Conservation (phyloP, 2,329 filamentous ascomycete genomes). For the Trichoderma cornu-damae region DNA sequence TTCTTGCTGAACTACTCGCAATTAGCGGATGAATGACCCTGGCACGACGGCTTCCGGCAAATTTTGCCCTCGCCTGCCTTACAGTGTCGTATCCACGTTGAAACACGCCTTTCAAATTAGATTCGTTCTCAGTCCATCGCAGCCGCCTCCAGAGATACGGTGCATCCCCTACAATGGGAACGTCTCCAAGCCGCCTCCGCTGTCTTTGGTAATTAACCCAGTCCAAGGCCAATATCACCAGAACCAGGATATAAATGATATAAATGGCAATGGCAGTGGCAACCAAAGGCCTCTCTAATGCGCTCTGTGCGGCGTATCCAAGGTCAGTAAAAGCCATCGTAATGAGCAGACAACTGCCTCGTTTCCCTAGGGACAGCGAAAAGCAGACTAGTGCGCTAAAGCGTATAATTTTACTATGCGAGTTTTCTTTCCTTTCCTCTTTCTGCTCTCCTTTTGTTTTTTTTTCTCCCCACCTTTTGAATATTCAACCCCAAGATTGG, state of each 20-base stretch:
- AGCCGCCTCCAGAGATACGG: slow-evolving; percentile 14
- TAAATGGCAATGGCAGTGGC: background rate
- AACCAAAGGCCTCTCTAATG: background rate
- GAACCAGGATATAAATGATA: background rate
- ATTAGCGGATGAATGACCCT: background rate
- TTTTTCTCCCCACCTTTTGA: no score
- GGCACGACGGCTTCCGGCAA: no score
- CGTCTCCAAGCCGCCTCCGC: background rate
- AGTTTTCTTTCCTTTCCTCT: no score
- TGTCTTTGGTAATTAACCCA: slow-evolving; percentile 10
- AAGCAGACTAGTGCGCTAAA: no score
- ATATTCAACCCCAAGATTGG: no score
- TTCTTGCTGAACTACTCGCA: slow-evolving; percentile 11
- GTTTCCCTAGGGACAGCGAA: background rate
- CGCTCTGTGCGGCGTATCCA: no score
- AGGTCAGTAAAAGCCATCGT: background rate
- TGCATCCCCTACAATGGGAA: slow-evolving; percentile 11
- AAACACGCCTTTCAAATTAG: background rate
- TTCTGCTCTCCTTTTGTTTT: no score
- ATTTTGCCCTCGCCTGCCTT: no score
- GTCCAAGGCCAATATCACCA: background rate
- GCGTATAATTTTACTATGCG: no score
- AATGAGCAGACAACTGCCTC: background rate
- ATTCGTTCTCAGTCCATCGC: slow-evolving; percentile 13
- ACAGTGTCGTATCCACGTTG: slow-evolving; percentile 10